Conservation (phyloP, 2,329 filamentous ascomycete species). For the Penicillium italicum region DNA sequence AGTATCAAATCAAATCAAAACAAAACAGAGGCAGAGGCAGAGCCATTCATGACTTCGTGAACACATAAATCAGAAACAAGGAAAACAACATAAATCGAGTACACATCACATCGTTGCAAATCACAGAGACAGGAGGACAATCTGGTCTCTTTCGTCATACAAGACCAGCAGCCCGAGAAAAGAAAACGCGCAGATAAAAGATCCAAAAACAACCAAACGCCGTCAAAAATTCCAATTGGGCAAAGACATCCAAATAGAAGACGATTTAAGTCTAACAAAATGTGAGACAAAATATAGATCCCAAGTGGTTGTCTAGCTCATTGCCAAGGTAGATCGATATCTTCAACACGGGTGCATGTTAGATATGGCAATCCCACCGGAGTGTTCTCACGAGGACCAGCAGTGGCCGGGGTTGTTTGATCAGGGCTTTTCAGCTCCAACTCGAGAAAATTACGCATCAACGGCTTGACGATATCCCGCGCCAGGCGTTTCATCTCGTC, state of each 20-base stretch:
- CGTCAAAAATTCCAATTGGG: neutral
- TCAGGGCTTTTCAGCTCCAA: constrained; percentile 59
- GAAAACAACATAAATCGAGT: constrained; percentile 9
- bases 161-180: constrained; percentile 14
- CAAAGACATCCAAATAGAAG: neutral
- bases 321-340: constrained; percentile 62
- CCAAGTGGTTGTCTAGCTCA: constrained; percentile 11
- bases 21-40: neutral
- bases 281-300: neutral
- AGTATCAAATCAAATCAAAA: neutral
- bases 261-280: neutral
- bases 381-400: constrained; percentile 33
- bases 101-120: constrained; percentile 18
- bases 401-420: constrained; percentile 14
- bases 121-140: constrained; percentile 1
- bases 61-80: constrained; percentile 15
- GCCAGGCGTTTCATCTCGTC: constrained; percentile 86
- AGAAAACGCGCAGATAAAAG: neutral
- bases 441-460: constrained; percentile 83
- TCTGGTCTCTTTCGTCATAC: neutral
- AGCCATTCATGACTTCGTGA: constrained; percentile 19
- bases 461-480: constrained; percentile 73
- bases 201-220: neutral
- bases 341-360: constrained; percentile 61
- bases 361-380: constrained; percentile 56